A percentile compares a stretch with the other conserved stretches of the same genome.
Conservation (phyloP, 805 yeast genomes). For the Zygosaccharomyces lentus region DNA sequence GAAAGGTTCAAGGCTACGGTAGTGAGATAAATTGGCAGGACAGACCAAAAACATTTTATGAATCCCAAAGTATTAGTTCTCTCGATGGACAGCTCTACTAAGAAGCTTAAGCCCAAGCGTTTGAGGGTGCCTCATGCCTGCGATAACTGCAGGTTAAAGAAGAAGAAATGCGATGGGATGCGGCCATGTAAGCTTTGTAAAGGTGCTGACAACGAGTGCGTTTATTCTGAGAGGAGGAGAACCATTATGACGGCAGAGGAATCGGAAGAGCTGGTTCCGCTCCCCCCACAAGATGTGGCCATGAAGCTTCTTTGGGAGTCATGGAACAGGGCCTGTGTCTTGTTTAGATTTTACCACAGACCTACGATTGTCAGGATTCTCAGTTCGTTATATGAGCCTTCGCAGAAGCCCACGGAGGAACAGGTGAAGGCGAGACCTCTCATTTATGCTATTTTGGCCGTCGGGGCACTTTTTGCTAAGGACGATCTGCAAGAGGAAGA, state of each 20-base stretch:
- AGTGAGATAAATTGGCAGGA: neutral
- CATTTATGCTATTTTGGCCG: constrained; percentile 82
- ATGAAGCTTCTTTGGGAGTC: constrained; percentile 65
- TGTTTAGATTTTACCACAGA: constrained; percentile 80
- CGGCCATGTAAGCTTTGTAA: constrained; percentile 62
- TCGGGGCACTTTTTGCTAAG: constrained; percentile 74
- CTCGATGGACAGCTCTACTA: constrained; percentile 24
- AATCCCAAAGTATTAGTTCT: constrained; percentile 25
- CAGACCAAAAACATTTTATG: neutral
- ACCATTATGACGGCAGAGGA: neutral
- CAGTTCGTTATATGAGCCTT: constrained; percentile 70
- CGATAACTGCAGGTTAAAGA: constrained; percentile 68
- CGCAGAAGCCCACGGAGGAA: constrained; percentile 47
- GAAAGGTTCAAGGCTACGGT: too few relatives aligned
- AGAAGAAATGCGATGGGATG: constrained; percentile 75
- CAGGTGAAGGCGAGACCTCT: constrained; percentile 75
- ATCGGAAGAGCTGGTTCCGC: constrained; percentile 10
- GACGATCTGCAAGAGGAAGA: constrained; percentile 40
- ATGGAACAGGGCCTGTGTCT: constrained; percentile 82
- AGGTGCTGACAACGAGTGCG: constrained; percentile 8
- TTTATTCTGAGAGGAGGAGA: constrained; percentile 8
- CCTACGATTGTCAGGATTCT: constrained; percentile 74
- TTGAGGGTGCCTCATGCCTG: constrained; percentile 72
- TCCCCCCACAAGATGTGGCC: constrained; percentile 75
- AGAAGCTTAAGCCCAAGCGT: constrained; percentile 41